A percentile compares a stretch with the other conserved stretches of the same genome.
Conservation (phyloP, 2,329 filamentous ascomycete genomes). For the Atkinsonella hypoxylon region DNA sequence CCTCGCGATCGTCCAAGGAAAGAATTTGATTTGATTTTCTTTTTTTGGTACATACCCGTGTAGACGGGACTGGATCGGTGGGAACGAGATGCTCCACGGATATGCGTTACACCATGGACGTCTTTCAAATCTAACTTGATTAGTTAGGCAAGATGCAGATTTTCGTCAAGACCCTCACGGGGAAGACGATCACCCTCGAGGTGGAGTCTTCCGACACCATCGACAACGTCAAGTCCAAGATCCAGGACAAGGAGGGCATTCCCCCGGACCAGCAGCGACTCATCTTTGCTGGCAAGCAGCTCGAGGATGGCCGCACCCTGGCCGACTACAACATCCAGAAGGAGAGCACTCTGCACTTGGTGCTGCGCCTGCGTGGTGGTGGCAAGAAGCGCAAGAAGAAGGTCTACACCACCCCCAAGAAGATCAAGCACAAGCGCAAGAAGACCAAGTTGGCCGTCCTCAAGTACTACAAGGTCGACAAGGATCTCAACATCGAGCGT, state of each 20-base stretch:
- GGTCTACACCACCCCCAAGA: conserved; percentile 99
- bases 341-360: conserved; percentile 96
- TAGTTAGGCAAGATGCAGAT: conserved; percentile 60
- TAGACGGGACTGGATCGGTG: not conserved
- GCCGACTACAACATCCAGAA: conserved; percentile 99
- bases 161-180: conserved; percentile 83
- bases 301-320: conserved; percentile 97
- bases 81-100: not conserved
- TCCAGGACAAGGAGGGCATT: conserved; percentile 98
- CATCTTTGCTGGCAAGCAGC: conserved; percentile 99
- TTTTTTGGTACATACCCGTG: not conserved
- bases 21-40: not conserved
- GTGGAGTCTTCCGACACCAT: conserved; percentile 99
- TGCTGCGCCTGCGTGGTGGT: conserved; percentile 95
- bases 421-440: conserved; percentile 99
- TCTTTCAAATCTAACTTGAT: conserved; percentile 26
- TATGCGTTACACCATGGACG: not conserved
- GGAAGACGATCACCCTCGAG: conserved; percentile 99
- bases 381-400: conserved; percentile 99
- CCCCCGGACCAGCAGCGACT: conserved; percentile 98
- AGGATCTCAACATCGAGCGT: conserved; percentile 99
- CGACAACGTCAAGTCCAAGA: conserved; percentile 99
- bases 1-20: not conserved
- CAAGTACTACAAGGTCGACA: conserved; percentile 99
- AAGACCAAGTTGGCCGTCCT: conserved; percentile 99